phyloP scores from a whole-genome alignment of 768 basidiomycete genomes.

The Cystofilobasidium ferigula region DNA sequence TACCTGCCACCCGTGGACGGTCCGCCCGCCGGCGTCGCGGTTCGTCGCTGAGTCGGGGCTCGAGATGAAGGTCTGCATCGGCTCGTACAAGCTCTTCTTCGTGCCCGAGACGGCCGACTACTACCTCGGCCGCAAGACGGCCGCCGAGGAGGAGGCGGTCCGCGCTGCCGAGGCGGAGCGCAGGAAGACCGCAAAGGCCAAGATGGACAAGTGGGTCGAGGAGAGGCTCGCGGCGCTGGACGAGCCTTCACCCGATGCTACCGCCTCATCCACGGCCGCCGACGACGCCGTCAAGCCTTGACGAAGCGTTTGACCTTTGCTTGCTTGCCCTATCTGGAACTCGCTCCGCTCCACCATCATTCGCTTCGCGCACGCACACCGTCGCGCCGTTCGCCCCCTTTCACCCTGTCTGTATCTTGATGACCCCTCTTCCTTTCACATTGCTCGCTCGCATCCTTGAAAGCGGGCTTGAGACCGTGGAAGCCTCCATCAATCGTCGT shows the following conservation, averaged over 20 bases:
- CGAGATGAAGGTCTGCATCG: slow-evolving; percentile 72
- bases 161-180: not conserved
- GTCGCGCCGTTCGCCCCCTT: no score
- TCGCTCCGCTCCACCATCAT: no score
- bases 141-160: slow-evolving; percentile 1
- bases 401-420: no score
- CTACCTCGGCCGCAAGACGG: slow-evolving; percentile 17
- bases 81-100: slow-evolving; percentile 62
- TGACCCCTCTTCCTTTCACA: no score
- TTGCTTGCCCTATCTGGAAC: not conserved
- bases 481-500: not conserved
- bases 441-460: no score
- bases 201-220: slow-evolving; percentile 20
- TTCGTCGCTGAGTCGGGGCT: slow-evolving; percentile 45
- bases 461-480: no score
- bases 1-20: not conserved
- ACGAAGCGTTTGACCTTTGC: not conserved
- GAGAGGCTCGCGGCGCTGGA: slow-evolving; percentile 8
- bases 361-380: no score
- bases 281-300: not conserved
- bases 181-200: not conserved
- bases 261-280: not conserved
- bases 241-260: not conserved
- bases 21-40: slow-evolving; percentile 11
- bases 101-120: slow-evolving; percentile 47